Base-by-base conservation (phyloP, 768 basidiomycete species). In the Lactifluus rugatus region DNA sequence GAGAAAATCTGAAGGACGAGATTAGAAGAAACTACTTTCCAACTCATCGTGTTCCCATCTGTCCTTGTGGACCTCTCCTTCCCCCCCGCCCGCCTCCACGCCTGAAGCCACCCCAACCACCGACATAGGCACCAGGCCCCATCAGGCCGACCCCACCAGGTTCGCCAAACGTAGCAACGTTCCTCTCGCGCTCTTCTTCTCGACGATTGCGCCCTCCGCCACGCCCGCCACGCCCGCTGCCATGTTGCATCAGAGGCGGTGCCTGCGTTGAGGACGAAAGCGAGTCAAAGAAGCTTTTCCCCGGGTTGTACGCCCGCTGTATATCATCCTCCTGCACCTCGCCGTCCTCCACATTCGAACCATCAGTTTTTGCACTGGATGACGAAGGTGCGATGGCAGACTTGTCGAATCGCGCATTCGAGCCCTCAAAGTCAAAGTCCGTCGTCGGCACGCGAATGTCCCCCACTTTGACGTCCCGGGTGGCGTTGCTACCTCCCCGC, bases 131-230 rank as follows among this genome's bases (percentile, higher is more conserved):
- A 39, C 85, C 85, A 26, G 87, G 87, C 0, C 87, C 87, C 76
- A 89, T 78, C 51, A 88, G 68, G 6, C 88, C 87, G 17, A 87
- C 80, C 48, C 85, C 85, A 11, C 88, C 88, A 8, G 89, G 82
- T 68, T 92, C 89, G 2, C 89, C 90, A 75, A 93, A 93, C 8
- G 89, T 92, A 31, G 86, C 85, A 9, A 92, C 82, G 65, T 92
- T 92, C 70, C 80, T 82, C 70, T 89, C 87, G 59, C 89, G 72
- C 67, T 92, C 89, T 65, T 91, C 90, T 64, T 92, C 89, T 45
- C 89, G 72, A 64, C 89, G 76, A 64, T 81, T 87, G 52, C 84
- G 74, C 1, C 84, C 88, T 0, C 71, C 76, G 5, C 78, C 76
- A 16, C 78, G 71, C 0, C 76, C 67, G 0, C 78, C 76, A 10